Conservation (phyloP, 1,284 basidiomycete species). For the Microbotryum silenes-acaulis region DNA sequence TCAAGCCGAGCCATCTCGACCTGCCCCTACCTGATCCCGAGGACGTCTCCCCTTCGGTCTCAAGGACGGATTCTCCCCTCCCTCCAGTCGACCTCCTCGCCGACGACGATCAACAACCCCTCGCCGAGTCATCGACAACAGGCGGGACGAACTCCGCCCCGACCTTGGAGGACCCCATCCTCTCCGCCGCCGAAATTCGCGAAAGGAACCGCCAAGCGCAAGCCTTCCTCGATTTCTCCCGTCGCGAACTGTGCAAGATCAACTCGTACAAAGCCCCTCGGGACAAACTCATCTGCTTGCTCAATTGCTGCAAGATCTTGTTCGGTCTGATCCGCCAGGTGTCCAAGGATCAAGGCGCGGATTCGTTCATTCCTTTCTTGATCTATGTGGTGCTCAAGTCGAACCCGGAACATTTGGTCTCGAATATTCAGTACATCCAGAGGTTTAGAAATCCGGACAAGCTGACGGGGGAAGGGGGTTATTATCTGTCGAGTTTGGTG, state of each 20-base stretch:
- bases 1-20: constrained; percentile 82
- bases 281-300: constrained; percentile 94
- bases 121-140: background rate
- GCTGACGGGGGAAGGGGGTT: constrained; percentile 88
- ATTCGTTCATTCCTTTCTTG: constrained; percentile 87
- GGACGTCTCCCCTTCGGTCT: background rate
- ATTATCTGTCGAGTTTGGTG: constrained; percentile 90
- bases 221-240: constrained; percentile 88
- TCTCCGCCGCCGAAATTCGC: background rate
- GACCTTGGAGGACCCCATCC: background rate
- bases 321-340: constrained; percentile 94
- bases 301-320: constrained; percentile 98
- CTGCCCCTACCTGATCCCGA: constrained; percentile 46
- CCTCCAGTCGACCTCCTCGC: background rate
- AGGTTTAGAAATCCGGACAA: constrained; percentile 85
- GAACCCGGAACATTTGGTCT: constrained; percentile 85
- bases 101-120: too few species aligned
- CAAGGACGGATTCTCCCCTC: too few species aligned
- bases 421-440: constrained; percentile 96
- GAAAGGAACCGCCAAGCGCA: constrained; percentile 39
- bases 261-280: constrained; percentile 98
- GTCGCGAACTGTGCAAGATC: constrained; percentile 92
- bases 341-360: constrained; percentile 49
- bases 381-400: constrained; percentile 91
- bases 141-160: too few species aligned